Base-by-base conservation (phyloP, 2,329 filamentous ascomycete genomes). In the Epichloe festucae region DNA sequence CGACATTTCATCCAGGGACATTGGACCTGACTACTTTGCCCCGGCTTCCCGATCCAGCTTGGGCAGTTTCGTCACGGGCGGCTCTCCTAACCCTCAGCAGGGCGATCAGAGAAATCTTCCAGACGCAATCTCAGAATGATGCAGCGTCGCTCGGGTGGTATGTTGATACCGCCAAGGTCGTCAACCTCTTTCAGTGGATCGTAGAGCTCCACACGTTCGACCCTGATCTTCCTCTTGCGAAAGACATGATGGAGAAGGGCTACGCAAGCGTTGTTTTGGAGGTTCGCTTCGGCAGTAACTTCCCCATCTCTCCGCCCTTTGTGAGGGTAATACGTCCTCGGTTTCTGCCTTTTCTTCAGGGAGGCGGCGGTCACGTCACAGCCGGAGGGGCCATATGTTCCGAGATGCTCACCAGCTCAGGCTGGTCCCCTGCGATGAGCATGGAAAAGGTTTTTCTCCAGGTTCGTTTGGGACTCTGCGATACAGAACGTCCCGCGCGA, bases 101-200 rank as follows among this genome's bases (percentile, higher is more conserved):
- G 44, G 84, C 89, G 57, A 74, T 95, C 44, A 74, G 73, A 50
- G 72, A 74, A 8, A 70, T 90, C 0, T 68, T 86, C 36, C 77
- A 78, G 53, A 66, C 82, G 1, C 89, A 95, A n/a, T 62, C 65
- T 76, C 1, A 70, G 64, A 79, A 75, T 1, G 76, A 80, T 0
- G 63, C 79, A 1, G 75, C 83, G 53, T 78, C 85, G 53, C 75
- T 94, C 0, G 90, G 90, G 15, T 95, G 89, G 89, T 89, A 88
- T 61, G 82, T 95, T 51, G 78, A 94, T 60, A 73, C 76, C 46
- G 68, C 72, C 5, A 76, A 79, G 48, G 71, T 90, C 39, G 76
- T 71, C 21, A 94, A 90, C 60, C 74, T 89, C 55, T 95, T 93
- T 61, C 89, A 94, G 61, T 95, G 89, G 89, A 89, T 95, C 53